These are phyloP conservation scores for Solioccasus polychromus DNA, from an alignment of 768 basidiomycete species.

Conservation along the genomic window DNA sequence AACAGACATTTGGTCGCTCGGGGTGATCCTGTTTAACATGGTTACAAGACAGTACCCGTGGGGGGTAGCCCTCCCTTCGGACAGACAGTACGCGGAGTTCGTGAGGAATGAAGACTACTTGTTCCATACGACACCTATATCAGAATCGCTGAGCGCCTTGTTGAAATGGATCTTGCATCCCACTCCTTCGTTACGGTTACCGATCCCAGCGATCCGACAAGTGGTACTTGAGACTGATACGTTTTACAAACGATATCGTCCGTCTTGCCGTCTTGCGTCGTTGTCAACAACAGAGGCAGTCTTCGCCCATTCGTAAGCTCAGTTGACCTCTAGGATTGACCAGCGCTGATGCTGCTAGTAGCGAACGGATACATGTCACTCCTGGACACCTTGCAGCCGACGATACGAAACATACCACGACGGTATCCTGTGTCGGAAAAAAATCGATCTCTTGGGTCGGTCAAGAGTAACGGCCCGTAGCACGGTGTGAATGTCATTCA, in stretches of 20 bases:
- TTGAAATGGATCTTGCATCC: constrained; percentile 4
- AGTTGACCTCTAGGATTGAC: too few relatives aligned
- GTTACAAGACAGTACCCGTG: constrained; percentile 45
- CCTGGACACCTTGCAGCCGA: too few relatives aligned
- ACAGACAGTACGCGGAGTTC: neutral
- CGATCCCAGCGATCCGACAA: neutral
- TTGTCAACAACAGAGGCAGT: neutral
- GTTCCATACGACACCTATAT: constrained; percentile 3
- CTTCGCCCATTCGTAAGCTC: too few relatives aligned
- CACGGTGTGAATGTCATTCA: too few relatives aligned
- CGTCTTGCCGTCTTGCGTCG: too few relatives aligned
- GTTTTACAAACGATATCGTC: neutral
- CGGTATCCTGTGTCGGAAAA: too few relatives aligned
- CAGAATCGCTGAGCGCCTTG: constrained; percentile 2
- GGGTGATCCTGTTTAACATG: constrained; percentile 82
- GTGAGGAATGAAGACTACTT: constrained; percentile 1
- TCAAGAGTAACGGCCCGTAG: too few relatives aligned
- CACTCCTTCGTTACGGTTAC: neutral
- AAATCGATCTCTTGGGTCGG: too few relatives aligned
- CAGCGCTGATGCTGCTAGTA: too few relatives aligned
- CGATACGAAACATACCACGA: too few relatives aligned
- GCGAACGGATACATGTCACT: too few relatives aligned
- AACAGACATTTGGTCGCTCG: constrained; percentile 66
- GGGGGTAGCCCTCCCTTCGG: neutral
- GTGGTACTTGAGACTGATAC: neutral